phyloP scores from a whole-genome alignment of 257 asterid genomes.

The Buddleja alternifolia region DNA sequence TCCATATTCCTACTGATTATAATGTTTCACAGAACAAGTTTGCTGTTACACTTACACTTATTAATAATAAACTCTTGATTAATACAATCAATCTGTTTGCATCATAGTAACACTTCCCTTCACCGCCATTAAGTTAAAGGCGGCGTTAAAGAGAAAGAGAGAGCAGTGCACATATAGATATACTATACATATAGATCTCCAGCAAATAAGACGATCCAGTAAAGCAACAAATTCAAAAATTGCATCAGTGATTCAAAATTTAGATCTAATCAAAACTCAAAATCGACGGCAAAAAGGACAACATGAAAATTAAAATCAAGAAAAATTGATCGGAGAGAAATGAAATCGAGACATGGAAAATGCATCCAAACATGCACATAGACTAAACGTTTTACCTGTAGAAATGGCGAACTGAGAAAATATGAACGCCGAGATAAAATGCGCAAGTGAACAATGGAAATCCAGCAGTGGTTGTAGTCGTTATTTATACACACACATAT shows the following conservation, averaged over 20 bases:
- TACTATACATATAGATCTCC: slow-evolving; percentile 30
- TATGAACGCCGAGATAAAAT: neutral
- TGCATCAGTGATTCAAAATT: slow-evolving; percentile 24
- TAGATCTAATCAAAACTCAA: slow-evolving; percentile 27
- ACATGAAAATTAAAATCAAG: slow-evolving; percentile 8
- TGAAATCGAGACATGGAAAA: slow-evolving; percentile 19
- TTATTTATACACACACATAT: no score
- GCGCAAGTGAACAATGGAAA: slow-evolving; percentile 11
- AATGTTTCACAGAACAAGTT: slow-evolving; percentile 31
- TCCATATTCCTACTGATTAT: neutral
- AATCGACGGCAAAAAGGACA: neutral
- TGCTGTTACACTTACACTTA: slow-evolving; percentile 18
- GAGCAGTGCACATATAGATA: no score
- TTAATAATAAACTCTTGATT: neutral
- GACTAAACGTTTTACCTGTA: slow-evolving; percentile 28
- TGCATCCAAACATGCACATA: slow-evolving; percentile 19
- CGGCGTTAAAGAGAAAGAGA: no score
- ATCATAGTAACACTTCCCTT: neutral
- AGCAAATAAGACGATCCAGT: neutral
- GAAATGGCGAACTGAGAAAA: neutral
- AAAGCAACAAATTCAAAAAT: slow-evolving; percentile 2
- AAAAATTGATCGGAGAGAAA: slow-evolving; percentile 18
- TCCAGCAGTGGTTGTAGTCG: slow-evolving; percentile 4
- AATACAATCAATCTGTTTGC: slow-evolving; percentile 13
- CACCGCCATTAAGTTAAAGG: no score